Conservation (phyloP, 2,329 filamentous ascomycete species). For the Talaromyces sp. region DNA sequence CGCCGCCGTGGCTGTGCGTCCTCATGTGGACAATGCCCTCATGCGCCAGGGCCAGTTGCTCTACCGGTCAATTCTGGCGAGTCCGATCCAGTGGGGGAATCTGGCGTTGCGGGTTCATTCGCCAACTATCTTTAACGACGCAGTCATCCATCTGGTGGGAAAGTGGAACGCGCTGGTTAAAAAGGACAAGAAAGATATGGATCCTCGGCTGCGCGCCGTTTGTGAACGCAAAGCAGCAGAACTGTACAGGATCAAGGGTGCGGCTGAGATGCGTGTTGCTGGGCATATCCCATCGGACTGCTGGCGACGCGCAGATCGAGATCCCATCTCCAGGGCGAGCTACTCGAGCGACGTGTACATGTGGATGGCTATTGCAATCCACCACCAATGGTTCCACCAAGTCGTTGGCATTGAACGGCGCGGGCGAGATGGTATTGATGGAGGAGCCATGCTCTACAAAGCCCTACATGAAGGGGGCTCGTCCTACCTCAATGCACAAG, state of each 20-base stretch:
- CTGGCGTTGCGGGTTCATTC: conserved; percentile 44
- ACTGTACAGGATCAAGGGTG: conserved; percentile 21
- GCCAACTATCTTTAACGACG: conserved; percentile 33
- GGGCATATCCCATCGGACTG: conserved; percentile 37
- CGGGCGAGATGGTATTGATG: conserved; percentile 37
- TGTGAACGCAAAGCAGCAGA: conserved; percentile 21
- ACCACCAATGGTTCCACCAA: conserved; percentile 46
- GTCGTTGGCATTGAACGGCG: conserved; percentile 32
- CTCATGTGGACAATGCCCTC: conserved; percentile 45
- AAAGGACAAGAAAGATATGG: conserved; percentile 16
- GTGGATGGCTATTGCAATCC: conserved; percentile 47
- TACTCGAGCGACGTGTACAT: conserved; percentile 48
- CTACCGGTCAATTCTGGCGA: conserved; percentile 39
- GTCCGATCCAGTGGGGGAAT: conserved; percentile 43
- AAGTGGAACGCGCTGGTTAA: conserved; percentile 23
- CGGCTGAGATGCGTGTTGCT: conserved; percentile 23
- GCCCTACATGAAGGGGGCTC: conserved; percentile 35
- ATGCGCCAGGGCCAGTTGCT: conserved; percentile 44
- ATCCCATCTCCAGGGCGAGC: conserved; percentile 35
- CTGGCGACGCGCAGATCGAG: conserved; percentile 22
- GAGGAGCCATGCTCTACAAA: conserved; percentile 45
- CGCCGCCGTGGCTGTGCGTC: conserved; percentile 39
- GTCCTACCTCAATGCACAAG: conserved; percentile 38
- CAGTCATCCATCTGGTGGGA: conserved; percentile 27
- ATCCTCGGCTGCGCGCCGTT: conserved; percentile 17